Evolutionary conservation across 139 green algal genomes (phyloP), one percentile per base, ranked within the genome.

Genomic region (Chlorella sorokiniana): DNA sequence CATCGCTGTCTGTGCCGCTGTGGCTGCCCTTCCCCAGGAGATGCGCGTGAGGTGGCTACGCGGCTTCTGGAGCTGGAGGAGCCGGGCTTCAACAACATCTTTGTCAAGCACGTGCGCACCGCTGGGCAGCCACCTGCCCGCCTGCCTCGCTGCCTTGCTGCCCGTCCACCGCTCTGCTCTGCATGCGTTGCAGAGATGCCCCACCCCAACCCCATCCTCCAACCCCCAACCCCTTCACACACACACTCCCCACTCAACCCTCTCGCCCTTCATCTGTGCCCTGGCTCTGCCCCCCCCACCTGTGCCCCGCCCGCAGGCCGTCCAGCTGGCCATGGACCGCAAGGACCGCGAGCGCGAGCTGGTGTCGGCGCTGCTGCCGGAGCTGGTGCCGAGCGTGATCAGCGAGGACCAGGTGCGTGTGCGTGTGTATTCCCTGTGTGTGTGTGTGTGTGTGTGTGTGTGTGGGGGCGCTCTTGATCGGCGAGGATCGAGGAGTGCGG

Each of bases 31-130:
- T 45, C 14, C 65, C 3, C 3, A 51, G 65, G 31, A 29, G 23
- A 51, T 9, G 33, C 14, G 16, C 70, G n/a, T 1, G 94, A 96
- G 82, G 92, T 96, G 42, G 91, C 74, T 1, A 38, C 61, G 9
- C 82, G 76, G 59, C 84, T 98, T 64, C 31, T 78, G 2, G 91
- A 96, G 78, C 86, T 97, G 48, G 88, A 93, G 7, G 84, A 97
- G 82, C 92, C 93, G 3, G 96, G 93, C 51, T 93, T 98, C 76
- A 88, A 95, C 81, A 93, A 97, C 71, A 91, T 98, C 67, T 95
- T 98, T 86, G 91, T 98, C 42, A 98, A 98, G 89, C 89, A 92
- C 51, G 90, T 90, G 75, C 76, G 75, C 8, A 0, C 11, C 22
- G 52, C 22, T 23, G 6, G 52, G 52, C 22, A 11, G 7, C 22